Conservation (phyloP, 768 basidiomycete species). For the Termitomyces sp. region DNA sequence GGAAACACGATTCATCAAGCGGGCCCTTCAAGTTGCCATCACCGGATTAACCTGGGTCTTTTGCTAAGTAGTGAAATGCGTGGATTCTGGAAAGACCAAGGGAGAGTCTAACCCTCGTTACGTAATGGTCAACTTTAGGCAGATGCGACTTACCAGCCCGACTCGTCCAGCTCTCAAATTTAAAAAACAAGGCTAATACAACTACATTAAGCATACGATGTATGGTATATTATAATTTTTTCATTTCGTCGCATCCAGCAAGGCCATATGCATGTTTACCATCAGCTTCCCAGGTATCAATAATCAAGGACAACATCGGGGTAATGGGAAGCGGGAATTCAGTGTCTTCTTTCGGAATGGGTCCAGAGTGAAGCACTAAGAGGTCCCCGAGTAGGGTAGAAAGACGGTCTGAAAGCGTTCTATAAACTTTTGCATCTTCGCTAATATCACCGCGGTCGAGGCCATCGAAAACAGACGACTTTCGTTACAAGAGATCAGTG, state of each 20-base stretch:
- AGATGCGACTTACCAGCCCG: no score
- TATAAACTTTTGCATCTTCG: constrained; percentile 36
- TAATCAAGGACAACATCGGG: constrained; percentile 13
- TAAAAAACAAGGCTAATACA: no score
- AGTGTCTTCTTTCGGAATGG: constrained; percentile 6
- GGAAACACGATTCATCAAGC: constrained; percentile 1
- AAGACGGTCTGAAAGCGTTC: constrained; percentile 39
- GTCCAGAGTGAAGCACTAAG: constrained; percentile 34
- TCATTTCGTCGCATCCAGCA: constrained; percentile 17
- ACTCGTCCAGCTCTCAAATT: no score
- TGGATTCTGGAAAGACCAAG: no score
- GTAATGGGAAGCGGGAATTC: constrained; percentile 7
- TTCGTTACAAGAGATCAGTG: constrained; percentile 2
- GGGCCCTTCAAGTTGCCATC: background rate
- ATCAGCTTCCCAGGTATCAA: constrained; percentile 30
- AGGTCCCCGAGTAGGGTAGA: constrained; percentile 49
- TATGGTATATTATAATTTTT: background rate
- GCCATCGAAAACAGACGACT: constrained; percentile 47
- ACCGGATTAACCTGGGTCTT: background rate
- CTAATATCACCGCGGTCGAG: constrained; percentile 43
- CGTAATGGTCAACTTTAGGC: no score
- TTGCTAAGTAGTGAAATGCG: no score
- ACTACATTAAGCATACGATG: background rate
- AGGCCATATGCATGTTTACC: constrained; percentile 27
- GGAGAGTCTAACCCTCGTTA: no score